These are phyloP conservation scores for Cryptosporidium xiaoi DNA, from an alignment of 169 alveolate genomes.

Conservation along the genomic window DNA sequence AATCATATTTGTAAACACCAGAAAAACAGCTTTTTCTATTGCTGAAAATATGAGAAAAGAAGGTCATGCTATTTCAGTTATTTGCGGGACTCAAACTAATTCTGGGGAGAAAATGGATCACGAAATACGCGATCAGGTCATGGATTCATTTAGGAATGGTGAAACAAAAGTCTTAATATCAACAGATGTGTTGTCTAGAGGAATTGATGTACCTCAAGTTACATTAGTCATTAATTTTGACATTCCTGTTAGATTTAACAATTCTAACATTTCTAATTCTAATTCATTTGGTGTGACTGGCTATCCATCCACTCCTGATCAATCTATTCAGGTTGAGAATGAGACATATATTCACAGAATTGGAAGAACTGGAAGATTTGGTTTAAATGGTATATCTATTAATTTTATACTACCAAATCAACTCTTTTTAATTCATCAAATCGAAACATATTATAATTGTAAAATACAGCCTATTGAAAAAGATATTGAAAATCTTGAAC, in stretches of 20 bases:
- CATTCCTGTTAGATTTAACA: slow-evolving; percentile 85
- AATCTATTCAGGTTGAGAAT: slow-evolving; percentile 31
- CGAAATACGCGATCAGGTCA: slow-evolving; percentile 92
- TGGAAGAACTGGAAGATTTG: slow-evolving; percentile 98
- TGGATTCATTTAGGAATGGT: slow-evolving; percentile 95
- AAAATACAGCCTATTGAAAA: slow-evolving; percentile 57
- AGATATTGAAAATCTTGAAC: slow-evolving; percentile 70
- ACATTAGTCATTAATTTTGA: slow-evolving; percentile 95
- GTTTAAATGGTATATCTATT: slow-evolving; percentile 95
- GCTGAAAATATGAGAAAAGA: slow-evolving; percentile 90
- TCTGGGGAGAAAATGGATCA: slow-evolving; percentile 92
- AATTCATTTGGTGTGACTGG: slow-evolving; percentile 8
- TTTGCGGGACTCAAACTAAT: slow-evolving; percentile 87
- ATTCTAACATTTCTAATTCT: slow-evolving; percentile 74
- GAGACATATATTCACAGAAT: slow-evolving; percentile 96
- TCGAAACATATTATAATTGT: slow-evolving; percentile 49
- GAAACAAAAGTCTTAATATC: slow-evolving; percentile 93
- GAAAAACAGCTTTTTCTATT: slow-evolving; percentile 91
- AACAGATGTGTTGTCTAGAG: slow-evolving; percentile 97
- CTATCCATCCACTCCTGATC: neutral
- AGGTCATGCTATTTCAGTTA: slow-evolving; percentile 86
- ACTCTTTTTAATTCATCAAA: slow-evolving; percentile 35
- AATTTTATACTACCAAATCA: slow-evolving; percentile 80
- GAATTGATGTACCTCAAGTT: slow-evolving; percentile 98
- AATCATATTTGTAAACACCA: slow-evolving; percentile 96